phyloP scores from a whole-genome alignment of 2,329 filamentous ascomycete genomes.

The Pseudophaeomoniella oleicola region DNA sequence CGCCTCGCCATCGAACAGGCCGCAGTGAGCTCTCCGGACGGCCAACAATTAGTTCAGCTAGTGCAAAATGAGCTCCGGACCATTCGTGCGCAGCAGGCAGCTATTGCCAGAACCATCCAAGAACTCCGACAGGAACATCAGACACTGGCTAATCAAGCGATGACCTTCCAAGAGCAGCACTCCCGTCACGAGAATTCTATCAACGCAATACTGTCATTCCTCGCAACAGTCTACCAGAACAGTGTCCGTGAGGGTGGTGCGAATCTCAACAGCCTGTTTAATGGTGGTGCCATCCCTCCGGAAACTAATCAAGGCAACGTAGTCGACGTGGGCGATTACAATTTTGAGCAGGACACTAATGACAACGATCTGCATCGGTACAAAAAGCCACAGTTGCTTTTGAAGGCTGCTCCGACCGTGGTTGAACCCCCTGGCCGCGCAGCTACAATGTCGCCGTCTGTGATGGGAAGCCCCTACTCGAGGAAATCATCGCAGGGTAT shows the following conservation, averaged over 20 bases:
- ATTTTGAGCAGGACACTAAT: constrained; percentile 19
- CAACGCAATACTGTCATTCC: constrained; percentile 93
- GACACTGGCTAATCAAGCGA: constrained; percentile 73
- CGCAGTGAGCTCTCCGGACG: constrained; percentile 27
- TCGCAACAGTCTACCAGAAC: constrained; percentile 91
- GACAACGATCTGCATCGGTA: constrained; percentile 22
- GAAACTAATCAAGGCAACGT: constrained; percentile 43
- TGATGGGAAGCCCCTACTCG: constrained; percentile 17
- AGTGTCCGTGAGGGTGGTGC: constrained; percentile 64
- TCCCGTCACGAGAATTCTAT: constrained; percentile 97
- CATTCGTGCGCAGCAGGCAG: constrained; percentile 71
- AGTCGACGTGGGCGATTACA: constrained; percentile 46
- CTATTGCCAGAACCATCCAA: constrained; percentile 70
- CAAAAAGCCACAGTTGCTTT: constrained; percentile 29
- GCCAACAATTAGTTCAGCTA: constrained; percentile 56
- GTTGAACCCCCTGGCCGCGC: constrained; percentile 16
- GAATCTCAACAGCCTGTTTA: constrained; percentile 64
- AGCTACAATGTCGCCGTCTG: constrained; percentile 21
- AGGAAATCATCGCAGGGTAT: constrained; percentile 14
- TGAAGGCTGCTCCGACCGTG: constrained; percentile 26
- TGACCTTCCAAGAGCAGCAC: constrained; percentile 79
- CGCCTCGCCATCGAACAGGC: constrained; percentile 23
- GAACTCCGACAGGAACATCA: constrained; percentile 75
- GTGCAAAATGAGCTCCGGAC: constrained; percentile 69
- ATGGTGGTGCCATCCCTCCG: constrained; percentile 50